These are phyloP conservation scores for Danielia reshetovae DNA, from an alignment of 805 yeast genomes.

Conservation along the genomic window DNA sequence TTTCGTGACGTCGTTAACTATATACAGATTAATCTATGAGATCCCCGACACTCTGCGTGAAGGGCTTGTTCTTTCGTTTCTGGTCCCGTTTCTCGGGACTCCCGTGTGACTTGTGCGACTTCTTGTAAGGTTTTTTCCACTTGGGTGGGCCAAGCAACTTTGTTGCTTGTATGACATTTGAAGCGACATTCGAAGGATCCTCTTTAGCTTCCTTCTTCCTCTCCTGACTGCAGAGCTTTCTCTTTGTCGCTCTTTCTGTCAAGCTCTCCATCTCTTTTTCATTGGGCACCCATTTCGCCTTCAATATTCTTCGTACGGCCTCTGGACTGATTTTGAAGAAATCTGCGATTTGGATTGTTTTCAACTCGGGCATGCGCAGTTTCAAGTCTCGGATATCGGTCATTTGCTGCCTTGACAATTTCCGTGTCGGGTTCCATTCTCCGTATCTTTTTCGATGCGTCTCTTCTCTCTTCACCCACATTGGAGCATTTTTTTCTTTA, in stretches of 20 bases:
- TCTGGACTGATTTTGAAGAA: conserved; percentile 75
- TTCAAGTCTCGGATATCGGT: conserved; percentile 58
- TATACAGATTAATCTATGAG: conserved; percentile 19
- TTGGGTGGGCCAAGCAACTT: not conserved
- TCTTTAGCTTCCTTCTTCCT: conserved; percentile 4
- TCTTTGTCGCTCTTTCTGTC: conserved; percentile 47
- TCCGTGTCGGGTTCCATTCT: conserved; percentile 66
- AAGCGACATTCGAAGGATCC: conserved; percentile 4
- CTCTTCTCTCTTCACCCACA: conserved; percentile 68
- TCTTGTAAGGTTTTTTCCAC: not conserved
- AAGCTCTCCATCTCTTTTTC: conserved; percentile 46
- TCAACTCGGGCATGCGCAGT: conserved; percentile 54
- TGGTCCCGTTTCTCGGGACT: conserved; percentile 5
- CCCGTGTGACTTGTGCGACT: too few species aligned
- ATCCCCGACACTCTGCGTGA: conserved; percentile 22
- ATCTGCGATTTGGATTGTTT: conserved; percentile 54
- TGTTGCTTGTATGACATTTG: not conserved
- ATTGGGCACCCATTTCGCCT: conserved; percentile 71
- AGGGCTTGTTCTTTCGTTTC: conserved; percentile 15
- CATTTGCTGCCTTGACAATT: conserved; percentile 66
- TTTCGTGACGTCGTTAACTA: conserved; percentile 3
- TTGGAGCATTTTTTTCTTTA: conserved; percentile 41
- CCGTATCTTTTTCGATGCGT: conserved; percentile 61
- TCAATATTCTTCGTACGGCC: conserved; percentile 73
- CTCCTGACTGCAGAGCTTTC: conserved; percentile 14